Conservation (phyloP, 1,284 basidiomycete genomes). For the Trichosporon sp. region DNA sequence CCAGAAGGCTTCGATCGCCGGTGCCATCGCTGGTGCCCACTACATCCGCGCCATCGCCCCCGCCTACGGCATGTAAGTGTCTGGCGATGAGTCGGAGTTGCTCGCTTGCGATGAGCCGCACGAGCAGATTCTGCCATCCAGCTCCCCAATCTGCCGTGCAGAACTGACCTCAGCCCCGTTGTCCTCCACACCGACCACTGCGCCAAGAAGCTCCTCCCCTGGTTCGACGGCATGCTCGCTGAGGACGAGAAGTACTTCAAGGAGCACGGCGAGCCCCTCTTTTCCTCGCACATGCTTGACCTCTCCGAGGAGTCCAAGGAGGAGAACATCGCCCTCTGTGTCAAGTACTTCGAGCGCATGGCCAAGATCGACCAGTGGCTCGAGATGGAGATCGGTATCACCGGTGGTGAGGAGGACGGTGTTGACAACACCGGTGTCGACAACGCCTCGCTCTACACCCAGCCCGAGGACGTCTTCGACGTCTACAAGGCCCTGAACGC, state of each 20-base stretch:
- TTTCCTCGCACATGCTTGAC: conserved; percentile 95
- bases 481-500: conserved; percentile 80
- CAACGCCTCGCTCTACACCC: conserved; percentile 93
- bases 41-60: conserved; percentile 89
- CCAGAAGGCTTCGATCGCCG: conserved; percentile 93
- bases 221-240: conserved; percentile 98
- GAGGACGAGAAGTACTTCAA: conserved; percentile 95
- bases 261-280: conserved; percentile 80
- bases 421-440: conserved; percentile 95
- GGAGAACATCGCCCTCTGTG: conserved; percentile 93
- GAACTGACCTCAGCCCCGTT: conserved; percentile 69
- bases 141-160: neutral
- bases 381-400: conserved; percentile 99
- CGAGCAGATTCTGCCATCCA: too few species aligned
- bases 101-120: too few species aligned
- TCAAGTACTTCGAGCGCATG: conserved; percentile 95
- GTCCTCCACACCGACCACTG: conserved; percentile 99
- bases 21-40: conserved; percentile 89
- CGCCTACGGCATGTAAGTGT: conserved; percentile 80
- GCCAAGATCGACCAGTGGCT: conserved; percentile 92
- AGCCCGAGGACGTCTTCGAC: conserved; percentile 94
- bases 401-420: conserved; percentile 98
- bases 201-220: conserved; percentile 95
- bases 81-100: too few species aligned
- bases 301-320: conserved; percentile 98